Percentiles rank a stretch among this genome's conserved stretches.
These are phyloP conservation scores for Angomonas ambiguus DNA, from an alignment of 208 protist species.

Conservation along the genomic window DNA sequence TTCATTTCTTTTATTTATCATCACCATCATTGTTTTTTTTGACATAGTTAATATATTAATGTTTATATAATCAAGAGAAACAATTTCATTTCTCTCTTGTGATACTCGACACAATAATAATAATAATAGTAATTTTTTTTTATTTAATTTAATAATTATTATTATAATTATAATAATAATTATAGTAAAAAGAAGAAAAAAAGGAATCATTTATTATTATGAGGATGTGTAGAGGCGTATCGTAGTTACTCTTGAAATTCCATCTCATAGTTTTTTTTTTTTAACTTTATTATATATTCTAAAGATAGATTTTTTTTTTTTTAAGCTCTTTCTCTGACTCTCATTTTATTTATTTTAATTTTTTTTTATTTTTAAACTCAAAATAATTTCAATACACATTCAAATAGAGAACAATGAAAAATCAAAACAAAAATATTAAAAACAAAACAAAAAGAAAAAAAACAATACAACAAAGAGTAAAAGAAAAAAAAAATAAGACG, in stretches of 20 bases:
- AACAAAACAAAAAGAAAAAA: background rate
- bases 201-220: too few species aligned
- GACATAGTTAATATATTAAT: too few species aligned
- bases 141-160: too few species aligned
- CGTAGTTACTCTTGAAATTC: too few species aligned
- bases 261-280: slow-evolving; percentile 4
- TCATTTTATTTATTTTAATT: slow-evolving; percentile 14
- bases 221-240: too few species aligned
- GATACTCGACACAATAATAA: too few species aligned
- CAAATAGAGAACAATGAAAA: background rate
- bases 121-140: background rate
- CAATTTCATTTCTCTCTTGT: too few species aligned
- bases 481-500: background rate
- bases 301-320: slow-evolving; percentile 7
- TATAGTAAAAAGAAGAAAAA: background rate
- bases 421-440: background rate
- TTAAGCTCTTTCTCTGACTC: slow-evolving; percentile 13
- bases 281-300: background rate
- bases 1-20: too few species aligned
- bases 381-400: background rate
- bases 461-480: background rate
- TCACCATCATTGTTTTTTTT: background rate
- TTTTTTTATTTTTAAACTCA: slow-evolving; percentile 3
- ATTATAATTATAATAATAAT: background rate
- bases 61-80: too few species aligned